A percentile compares a stretch with the other conserved stretches of the same genome.
Evolutionary conservation across 352 stramenopile species (phyloP).

Genomic region (Phytopythium delawarense): DNA sequence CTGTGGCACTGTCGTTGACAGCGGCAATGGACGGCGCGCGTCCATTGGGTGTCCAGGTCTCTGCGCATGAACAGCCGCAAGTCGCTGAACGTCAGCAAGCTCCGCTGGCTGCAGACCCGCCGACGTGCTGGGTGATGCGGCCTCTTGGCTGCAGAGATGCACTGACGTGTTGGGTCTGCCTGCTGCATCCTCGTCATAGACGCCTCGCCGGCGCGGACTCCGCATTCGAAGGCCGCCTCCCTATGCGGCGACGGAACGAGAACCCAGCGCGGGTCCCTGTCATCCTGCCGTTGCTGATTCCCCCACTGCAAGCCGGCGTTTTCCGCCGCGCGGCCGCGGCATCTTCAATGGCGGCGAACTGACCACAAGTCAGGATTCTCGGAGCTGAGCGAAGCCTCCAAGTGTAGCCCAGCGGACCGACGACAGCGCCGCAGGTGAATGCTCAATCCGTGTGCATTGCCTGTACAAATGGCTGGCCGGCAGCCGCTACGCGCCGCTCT

Average conservation of each 20-base stretch:
- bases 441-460: background rate
- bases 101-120: no score
- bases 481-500: background rate
- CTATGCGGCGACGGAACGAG: background rate
- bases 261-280: background rate
- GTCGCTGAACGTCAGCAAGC: no score
- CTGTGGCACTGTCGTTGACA: background rate
- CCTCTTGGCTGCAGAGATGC: no score
- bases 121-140: background rate
- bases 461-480: background rate
- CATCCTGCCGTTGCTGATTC: background rate
- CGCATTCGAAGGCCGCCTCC: background rate
- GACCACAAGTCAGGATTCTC: background rate
- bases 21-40: background rate
- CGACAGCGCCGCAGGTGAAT: background rate
- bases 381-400: background rate
- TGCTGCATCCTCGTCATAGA: conserved; percentile 1
- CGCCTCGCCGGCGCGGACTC: background rate
- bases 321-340: background rate
- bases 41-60: background rate
- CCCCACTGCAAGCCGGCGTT: background rate
- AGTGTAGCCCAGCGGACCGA: background rate
- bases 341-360: background rate
- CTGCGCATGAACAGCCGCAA: background rate
- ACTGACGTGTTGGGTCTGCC: background rate